Conservation (phyloP, 306 rosid genomes). For the Malus asiatica region DNA sequence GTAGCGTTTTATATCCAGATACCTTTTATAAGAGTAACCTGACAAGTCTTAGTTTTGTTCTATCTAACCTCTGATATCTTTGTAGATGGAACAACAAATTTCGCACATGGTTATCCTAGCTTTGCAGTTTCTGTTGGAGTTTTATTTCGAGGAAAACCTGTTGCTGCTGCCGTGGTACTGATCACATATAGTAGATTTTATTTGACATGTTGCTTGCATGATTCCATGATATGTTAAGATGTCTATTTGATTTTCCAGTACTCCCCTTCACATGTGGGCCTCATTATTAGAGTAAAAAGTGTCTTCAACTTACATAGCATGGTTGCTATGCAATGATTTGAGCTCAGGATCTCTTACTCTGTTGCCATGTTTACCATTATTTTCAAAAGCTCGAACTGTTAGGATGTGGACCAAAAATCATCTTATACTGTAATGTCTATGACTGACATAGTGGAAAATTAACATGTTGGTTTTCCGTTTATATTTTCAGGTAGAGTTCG, state of each 20-base stretch:
- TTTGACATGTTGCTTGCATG: constrained; percentile 6
- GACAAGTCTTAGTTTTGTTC: background rate
- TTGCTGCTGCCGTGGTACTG: constrained; percentile 84
- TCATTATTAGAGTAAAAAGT: background rate
- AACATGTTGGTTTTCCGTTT: background rate
- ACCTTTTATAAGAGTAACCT: background rate
- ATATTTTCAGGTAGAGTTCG: constrained; percentile 76
- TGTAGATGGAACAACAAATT: constrained; percentile 94
- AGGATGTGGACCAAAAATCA: background rate
- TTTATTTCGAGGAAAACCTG: constrained; percentile 80
- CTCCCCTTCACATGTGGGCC: background rate
- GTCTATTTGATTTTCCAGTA: background rate
- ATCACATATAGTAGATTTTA: background rate
- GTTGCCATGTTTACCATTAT: background rate
- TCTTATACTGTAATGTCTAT: background rate
- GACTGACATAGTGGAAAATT: background rate
- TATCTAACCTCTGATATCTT: constrained; percentile 25
- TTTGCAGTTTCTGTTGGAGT: constrained; percentile 97
- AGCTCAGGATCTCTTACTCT: background rate
- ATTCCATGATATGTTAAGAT: background rate
- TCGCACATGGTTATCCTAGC: constrained; percentile 87
- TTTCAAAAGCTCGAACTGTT: background rate
- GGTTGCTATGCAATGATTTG: background rate
- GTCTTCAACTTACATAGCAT: background rate
- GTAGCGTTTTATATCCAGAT: background rate